Evolutionary conservation across 495 filamentous ascomycete genomes (phyloP), one percentile per base, ranked within the genome.

Genomic region (Penicillium malachiteum): DNA sequence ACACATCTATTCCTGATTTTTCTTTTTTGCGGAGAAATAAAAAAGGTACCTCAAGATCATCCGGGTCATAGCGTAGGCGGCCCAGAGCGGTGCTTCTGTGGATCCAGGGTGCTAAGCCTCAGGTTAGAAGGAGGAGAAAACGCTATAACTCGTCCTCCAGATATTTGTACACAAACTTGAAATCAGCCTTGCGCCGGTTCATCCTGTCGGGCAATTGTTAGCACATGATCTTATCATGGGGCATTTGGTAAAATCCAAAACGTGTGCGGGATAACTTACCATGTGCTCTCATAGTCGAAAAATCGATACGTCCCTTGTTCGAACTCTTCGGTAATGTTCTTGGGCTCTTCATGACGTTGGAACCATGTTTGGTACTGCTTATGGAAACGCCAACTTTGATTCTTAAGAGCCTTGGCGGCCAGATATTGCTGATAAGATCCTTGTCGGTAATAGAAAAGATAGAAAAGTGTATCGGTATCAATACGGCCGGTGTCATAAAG

Each of bases 341-440:
- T 97, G 16, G 94, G 94, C 76, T 98, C 94, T 66, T 98, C 94
- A 62, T 98, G 94, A 39, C 94, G 81, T 71, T 98, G 94, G 59
- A 98, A 98, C 94, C 94, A 98, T 9, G 94, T 98, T 69, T 98
- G 94, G 68, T 97, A 98, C 69, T 97, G 94, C 75, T 97, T 98
- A 70, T 98, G 94, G 71, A 98, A 98, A 33, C 94, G 81, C 94
- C 94, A 98, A 67, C 94, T 97, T 71, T 97, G 93, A 57, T 89
- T 87, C 66, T 97, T 97, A 33, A 98, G 75, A 16, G 94, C 89
- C 71, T 96, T 96, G 5, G 95, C 94, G 0, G 94, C 90, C n/a
- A 98, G 79, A 63, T 91, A 97, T 67, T 98, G 94, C 65, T 97
- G 92, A 66, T 96, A 94, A 0, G 92, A 90, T 16, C 90, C 91